Evolutionary conservation across 2,329 filamentous ascomycete genomes (phyloP).

Genomic region (Penicillium crustosum): DNA sequence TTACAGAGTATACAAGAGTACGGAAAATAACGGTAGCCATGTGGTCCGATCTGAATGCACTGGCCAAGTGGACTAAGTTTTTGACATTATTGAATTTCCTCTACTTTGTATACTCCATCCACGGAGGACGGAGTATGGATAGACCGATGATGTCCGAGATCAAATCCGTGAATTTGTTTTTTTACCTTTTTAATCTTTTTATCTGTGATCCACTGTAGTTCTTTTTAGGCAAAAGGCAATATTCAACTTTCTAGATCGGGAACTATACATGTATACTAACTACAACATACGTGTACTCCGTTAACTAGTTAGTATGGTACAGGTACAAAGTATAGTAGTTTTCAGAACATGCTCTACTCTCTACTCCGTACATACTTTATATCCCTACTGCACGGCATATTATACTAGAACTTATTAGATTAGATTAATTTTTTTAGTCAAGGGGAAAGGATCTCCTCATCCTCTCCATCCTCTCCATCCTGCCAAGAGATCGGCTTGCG

Average conservation of each 20-base stretch:
- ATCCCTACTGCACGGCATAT: background rate
- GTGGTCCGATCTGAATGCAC: slow-evolving; percentile 1
- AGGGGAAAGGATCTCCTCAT: background rate
- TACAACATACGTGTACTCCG: background rate
- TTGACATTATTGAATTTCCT: background rate
- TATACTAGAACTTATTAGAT: background rate
- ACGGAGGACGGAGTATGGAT: background rate
- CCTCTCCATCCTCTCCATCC: background rate
- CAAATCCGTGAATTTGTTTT: background rate
- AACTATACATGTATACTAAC: background rate
- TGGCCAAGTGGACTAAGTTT: background rate
- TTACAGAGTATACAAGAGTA: background rate
- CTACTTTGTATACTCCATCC: background rate
- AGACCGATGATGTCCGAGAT: background rate
- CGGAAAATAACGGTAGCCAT: slow-evolving; percentile 2
- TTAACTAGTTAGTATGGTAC: background rate
- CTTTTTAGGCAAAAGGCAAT: background rate
- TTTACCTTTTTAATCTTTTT: background rate
- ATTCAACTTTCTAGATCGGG: background rate
- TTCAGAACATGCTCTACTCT: background rate
- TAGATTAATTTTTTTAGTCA: background rate
- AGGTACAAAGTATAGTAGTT: no score
- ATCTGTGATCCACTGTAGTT: background rate
- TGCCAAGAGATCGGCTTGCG: slow-evolving; percentile 26
- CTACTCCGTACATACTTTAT: background rate